Percentiles rank a stretch among this genome's conserved stretches.
These are phyloP conservation scores for Cyberlindnera meyerae DNA, from an alignment of 805 yeast genomes.

Conservation along the genomic window DNA sequence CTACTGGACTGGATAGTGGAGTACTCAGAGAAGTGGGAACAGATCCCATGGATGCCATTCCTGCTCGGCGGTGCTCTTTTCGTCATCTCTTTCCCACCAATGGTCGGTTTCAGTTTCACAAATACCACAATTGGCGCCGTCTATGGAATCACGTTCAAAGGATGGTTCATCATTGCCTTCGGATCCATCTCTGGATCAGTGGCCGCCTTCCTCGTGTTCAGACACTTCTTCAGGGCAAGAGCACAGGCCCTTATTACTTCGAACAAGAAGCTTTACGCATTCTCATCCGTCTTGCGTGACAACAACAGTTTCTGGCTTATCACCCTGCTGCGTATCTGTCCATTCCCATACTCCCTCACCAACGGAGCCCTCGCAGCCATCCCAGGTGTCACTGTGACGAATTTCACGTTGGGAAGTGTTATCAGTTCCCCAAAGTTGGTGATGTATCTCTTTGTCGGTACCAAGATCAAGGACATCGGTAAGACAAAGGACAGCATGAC, in stretches of 20 bases:
- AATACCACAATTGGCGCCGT: slow-evolving; percentile 71
- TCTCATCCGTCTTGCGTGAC: slow-evolving; percentile 69
- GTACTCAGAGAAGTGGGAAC: slow-evolving; percentile 24
- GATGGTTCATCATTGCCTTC: slow-evolving; percentile 71
- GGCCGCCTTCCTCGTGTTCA: slow-evolving; percentile 64
- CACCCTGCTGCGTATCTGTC: slow-evolving; percentile 76
- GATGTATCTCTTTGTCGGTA: slow-evolving; percentile 75
- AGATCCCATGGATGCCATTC: slow-evolving; percentile 32
- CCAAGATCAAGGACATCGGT: slow-evolving; percentile 66
- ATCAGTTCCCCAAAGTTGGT: slow-evolving; percentile 78
- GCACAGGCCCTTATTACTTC: slow-evolving; percentile 57
- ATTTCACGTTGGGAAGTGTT: slow-evolving; percentile 66
- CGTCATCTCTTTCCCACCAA: slow-evolving; percentile 82
- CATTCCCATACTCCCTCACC: slow-evolving; percentile 86
- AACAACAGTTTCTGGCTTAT: slow-evolving; percentile 62
- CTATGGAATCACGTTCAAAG: slow-evolving; percentile 68
- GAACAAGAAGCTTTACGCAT: slow-evolving; percentile 65
- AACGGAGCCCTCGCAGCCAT: slow-evolving; percentile 91
- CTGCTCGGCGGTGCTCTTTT: slow-evolving; percentile 51
- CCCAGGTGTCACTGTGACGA: slow-evolving; percentile 60
- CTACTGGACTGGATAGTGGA: slow-evolving; percentile 18
- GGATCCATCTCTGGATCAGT: slow-evolving; percentile 74
- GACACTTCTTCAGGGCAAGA: slow-evolving; percentile 48
- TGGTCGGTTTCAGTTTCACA: slow-evolving; percentile 74
- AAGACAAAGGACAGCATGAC: slow-evolving; percentile 46